A percentile compares a stretch with the other conserved stretches of the same genome.
Evolutionary conservation across 495 filamentous ascomycete genomes (phyloP).

Genomic region (Jackrogersella multiformis): DNA sequence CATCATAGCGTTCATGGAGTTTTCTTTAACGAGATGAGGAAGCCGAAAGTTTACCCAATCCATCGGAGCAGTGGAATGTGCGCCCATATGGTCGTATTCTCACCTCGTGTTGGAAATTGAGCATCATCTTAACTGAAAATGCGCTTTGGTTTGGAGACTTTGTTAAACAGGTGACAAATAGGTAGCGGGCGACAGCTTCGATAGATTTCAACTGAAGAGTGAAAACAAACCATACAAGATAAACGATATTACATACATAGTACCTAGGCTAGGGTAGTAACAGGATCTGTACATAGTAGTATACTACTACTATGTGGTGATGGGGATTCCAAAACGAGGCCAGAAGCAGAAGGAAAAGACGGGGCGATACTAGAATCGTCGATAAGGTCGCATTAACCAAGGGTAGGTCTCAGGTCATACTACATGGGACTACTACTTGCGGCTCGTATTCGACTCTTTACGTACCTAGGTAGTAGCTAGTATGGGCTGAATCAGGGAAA

Average conservation of each 20-base stretch:
- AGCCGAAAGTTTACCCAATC: conserved; percentile 29
- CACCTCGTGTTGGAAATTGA: conserved; percentile 30
- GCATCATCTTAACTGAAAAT: conserved; percentile 1
- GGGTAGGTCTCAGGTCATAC: conserved; percentile 48
- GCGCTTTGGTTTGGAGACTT: not conserved
- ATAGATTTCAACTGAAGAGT: not conserved
- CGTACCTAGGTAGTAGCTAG: no score
- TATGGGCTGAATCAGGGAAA: conserved; percentile 25
- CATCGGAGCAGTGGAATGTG: conserved; percentile 24
- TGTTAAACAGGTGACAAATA: not conserved
- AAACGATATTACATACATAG: no score
- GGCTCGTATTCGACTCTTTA: conserved; percentile 36
- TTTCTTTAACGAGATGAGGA: conserved; percentile 40
- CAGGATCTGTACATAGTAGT: conserved; percentile 14
- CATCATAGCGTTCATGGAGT: conserved; percentile 6
- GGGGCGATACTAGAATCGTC: conserved; percentile 27
- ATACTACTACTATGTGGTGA: no score
- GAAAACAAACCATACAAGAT: not conserved
- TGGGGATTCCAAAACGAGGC: conserved; percentile 25
- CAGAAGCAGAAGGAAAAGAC: conserved; percentile 9
- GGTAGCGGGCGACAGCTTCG: not conserved
- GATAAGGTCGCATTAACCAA: conserved; percentile 36
- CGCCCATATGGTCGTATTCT: conserved; percentile 6
- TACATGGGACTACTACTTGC: no score
- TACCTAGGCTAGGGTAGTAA: no score